A percentile compares a stretch with the other conserved stretches of the same genome.
These are phyloP conservation scores for Cyamopsis tetragonoloba DNA, from an alignment of 306 rosid species.

Conservation along the genomic window DNA sequence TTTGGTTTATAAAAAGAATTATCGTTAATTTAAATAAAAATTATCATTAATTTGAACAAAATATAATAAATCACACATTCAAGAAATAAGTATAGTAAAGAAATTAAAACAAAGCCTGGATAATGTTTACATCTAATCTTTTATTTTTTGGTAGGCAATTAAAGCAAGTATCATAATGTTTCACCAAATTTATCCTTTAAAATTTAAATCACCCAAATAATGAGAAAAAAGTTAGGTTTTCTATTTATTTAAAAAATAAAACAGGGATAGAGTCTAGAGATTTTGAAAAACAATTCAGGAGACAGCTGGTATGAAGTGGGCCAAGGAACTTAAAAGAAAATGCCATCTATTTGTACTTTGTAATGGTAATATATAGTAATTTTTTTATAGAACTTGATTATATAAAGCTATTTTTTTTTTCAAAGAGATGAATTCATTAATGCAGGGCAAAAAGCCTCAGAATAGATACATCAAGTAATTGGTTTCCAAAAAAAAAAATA, in stretches of 20 bases:
- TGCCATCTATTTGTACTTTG: background rate
- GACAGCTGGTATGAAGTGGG: conserved; percentile 3
- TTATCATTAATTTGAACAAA: no score
- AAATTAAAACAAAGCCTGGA: background rate
- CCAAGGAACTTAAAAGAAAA: background rate
- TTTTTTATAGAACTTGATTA: no score
- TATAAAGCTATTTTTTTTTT: no score
- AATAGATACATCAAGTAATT: no score
- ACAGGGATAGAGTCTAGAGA: background rate
- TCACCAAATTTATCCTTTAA: background rate
- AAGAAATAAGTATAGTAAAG: background rate
- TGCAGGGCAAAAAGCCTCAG: no score
- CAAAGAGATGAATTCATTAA: no score
- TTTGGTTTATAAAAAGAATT: no score
- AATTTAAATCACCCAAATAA: background rate
- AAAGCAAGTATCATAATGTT: background rate
- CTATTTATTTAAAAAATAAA: background rate
- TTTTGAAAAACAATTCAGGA: background rate
- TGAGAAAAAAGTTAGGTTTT: background rate
- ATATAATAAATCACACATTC: no score
- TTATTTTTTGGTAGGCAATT: background rate
- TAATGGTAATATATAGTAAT: no score
- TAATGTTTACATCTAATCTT: background rate
- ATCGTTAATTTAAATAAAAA: no score
- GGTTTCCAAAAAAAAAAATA: no score